These are phyloP conservation scores for Trichosporon asahii DNA, from an alignment of 1,284 basidiomycete species.

Conservation along the genomic window DNA sequence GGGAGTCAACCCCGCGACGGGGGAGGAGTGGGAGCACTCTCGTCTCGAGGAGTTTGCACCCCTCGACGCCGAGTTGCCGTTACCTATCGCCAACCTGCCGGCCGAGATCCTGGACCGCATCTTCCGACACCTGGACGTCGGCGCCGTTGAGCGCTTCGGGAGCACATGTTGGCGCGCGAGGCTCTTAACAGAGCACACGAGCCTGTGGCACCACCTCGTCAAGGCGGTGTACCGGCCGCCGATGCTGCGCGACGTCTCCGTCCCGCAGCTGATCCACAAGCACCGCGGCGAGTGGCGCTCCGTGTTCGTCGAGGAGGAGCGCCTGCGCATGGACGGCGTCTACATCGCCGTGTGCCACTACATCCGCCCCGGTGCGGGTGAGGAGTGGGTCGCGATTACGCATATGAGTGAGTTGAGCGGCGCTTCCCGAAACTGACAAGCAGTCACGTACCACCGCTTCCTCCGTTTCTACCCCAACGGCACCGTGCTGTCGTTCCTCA, in stretches of 20 bases:
- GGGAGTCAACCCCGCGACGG: not conserved
- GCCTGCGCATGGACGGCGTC: conserved; percentile 76
- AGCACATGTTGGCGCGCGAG: conserved; percentile 68
- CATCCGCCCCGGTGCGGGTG: conserved; percentile 69
- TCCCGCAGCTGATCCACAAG: conserved; percentile 54
- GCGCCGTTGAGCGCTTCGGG: conserved; percentile 72
- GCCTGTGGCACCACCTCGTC: conserved; percentile 63
- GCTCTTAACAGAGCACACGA: conserved; percentile 62
- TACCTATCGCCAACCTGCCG: conserved; percentile 63
- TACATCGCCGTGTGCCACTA: conserved; percentile 83
- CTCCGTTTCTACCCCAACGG: conserved; percentile 88
- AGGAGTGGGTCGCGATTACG: conserved; percentile 68
- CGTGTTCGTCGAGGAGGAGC: conserved; percentile 73
- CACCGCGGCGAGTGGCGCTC: conserved; percentile 67
- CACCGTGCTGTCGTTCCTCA: conserved; percentile 75
- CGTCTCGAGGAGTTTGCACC: conserved; percentile 58
- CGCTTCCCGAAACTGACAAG: not conserved
- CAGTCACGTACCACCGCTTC: conserved; percentile 54
- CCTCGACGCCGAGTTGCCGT: conserved; percentile 62
- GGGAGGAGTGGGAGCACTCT: not conserved
- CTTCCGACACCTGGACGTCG: conserved; percentile 59
- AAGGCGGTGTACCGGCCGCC: conserved; percentile 65
- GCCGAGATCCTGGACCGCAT: conserved; percentile 70
- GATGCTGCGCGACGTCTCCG: conserved; percentile 32
- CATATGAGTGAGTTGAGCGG: conserved; percentile 44